Evolutionary conservation across 352 stramenopile genomes (phyloP).

Genomic region (Phytopythium boreale): DNA sequence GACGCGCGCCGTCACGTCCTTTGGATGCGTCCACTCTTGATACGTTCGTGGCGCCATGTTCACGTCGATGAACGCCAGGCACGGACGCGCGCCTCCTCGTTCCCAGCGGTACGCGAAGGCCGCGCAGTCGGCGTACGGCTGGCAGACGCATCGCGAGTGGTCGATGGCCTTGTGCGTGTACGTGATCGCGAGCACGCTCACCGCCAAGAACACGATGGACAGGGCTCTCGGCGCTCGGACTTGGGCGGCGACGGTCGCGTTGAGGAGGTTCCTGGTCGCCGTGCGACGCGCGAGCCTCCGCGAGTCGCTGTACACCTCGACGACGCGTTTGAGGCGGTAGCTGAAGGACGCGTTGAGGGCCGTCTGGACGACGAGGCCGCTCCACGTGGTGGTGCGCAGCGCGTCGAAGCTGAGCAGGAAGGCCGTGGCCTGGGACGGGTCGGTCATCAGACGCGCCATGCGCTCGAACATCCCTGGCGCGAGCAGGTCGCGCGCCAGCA

Average conservation of each 20-base stretch:
- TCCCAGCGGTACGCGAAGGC: constrained; percentile 3
- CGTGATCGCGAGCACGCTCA: neutral
- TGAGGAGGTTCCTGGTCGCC: neutral
- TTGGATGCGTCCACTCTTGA: constrained; percentile 15
- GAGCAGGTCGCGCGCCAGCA: constrained; percentile 13
- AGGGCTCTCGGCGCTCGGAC: neutral
- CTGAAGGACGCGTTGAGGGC: constrained; percentile 20
- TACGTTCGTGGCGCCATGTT: constrained; percentile 17
- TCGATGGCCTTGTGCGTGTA: neutral
- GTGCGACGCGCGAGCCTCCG: neutral
- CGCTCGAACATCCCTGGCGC: constrained; percentile 12
- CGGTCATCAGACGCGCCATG: constrained; percentile 10
- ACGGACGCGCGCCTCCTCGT: constrained; percentile 17
- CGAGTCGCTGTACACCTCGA: constrained; percentile 7
- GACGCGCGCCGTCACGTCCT: constrained; percentile 13
- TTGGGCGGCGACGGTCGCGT: neutral
- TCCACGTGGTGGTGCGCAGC: constrained; percentile 11
- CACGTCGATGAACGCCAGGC: constrained; percentile 21
- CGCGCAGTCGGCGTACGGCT: constrained; percentile 4
- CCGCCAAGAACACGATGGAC: neutral
- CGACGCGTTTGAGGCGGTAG: constrained; percentile 18
- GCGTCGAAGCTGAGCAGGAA: constrained; percentile 23
- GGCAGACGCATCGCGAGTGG: neutral
- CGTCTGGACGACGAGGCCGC: neutral
- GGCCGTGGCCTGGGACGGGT: constrained; percentile 11